These are phyloP conservation scores for Cordyceps javanica DNA, from an alignment of 2,329 filamentous ascomycete species.

Conservation along the genomic window DNA sequence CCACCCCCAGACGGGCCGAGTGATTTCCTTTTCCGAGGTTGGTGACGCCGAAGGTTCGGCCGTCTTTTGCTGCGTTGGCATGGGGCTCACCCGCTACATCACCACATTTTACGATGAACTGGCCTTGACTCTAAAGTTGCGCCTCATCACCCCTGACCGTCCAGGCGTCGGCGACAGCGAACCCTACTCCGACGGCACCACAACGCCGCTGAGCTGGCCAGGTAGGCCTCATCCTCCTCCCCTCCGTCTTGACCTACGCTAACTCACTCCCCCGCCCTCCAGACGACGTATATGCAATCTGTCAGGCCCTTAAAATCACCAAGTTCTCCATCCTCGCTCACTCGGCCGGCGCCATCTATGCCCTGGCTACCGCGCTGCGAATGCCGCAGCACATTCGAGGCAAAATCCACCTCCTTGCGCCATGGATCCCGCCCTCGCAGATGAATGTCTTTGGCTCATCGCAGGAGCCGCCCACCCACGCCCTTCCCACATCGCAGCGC, in stretches of 20 bases:
- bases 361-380: constrained; percentile 85
- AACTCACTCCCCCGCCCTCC: no score
- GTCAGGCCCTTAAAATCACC: constrained; percentile 82
- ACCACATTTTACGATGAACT: constrained; percentile 97
- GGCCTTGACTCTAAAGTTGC: constrained; percentile 77
- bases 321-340: constrained; percentile 96
- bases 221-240: constrained; percentile 49
- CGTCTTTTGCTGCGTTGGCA: constrained; percentile 94
- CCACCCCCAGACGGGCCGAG: constrained; percentile 77
- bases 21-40: constrained; percentile 95
- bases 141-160: constrained; percentile 88
- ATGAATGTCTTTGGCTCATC: constrained; percentile 73
- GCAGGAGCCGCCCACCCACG: constrained; percentile 72
- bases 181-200: constrained; percentile 71
- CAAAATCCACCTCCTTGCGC: constrained; percentile 86
- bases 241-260: constrained; percentile 17
- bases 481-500: constrained; percentile 84
- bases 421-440: constrained; percentile 95
- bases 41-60: constrained; percentile 87
- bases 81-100: constrained; percentile 93
- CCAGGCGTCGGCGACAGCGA: constrained; percentile 93
- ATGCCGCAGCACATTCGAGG: constrained; percentile 96
- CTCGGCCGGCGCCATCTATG: constrained; percentile 96
- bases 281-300: constrained; percentile 88
- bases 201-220: constrained; percentile 89